Base-by-base conservation (phyloP, 2,329 filamentous ascomycete genomes). In the Clarireedia hainanense region DNA sequence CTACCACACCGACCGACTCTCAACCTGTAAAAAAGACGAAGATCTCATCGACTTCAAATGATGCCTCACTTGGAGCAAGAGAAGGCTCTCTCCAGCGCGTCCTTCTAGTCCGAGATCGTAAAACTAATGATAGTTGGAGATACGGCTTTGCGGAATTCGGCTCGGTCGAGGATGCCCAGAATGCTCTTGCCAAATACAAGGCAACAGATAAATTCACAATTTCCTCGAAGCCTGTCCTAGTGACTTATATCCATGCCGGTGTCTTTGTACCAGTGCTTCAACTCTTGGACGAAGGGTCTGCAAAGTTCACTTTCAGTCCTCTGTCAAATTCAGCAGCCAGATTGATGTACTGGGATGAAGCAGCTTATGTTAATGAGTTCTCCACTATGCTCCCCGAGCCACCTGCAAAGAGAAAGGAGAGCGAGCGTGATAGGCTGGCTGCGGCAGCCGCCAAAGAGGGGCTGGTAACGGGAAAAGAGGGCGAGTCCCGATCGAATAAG, bases 81-180 rank as follows among this genome's bases (percentile, higher is more conserved):
- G 83, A 85, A 34, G 84, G 85, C 20, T 89, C 88, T n/a, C 73
- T 95, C 7, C 81, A 86, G 59, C 83, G 89, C 51, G 83, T 94
- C 1, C 81, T 94, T 58, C 73, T 95, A 26, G 84, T 94, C 64
- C 81, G 89, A 55, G 87, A 92, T 66, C 79, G 84, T 46, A 77
- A 76, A 58, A 86, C 78, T 4, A 80, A 89, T 54, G 84, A 88
- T 58, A 89, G 85, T 51, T 88, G 88, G 77, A 81, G 85, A 62
- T 95, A 89, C 64, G 89, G 89, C 0, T 95, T 95, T 70, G 89
- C 85, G 1, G 89, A 95, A 69, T 95, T 91, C 67, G 85, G 82
- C 64, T 86, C 82, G 0, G 75, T 89, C 17, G 83, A 87, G 68
- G 88, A 94, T 69, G 88, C 89, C 2, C 79, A 84, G 68, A 85